Evolutionary conservation across 129 eudicot species (phyloP), one percentile per base, ranked within the genome.

Genomic region (Silybum marianum): DNA sequence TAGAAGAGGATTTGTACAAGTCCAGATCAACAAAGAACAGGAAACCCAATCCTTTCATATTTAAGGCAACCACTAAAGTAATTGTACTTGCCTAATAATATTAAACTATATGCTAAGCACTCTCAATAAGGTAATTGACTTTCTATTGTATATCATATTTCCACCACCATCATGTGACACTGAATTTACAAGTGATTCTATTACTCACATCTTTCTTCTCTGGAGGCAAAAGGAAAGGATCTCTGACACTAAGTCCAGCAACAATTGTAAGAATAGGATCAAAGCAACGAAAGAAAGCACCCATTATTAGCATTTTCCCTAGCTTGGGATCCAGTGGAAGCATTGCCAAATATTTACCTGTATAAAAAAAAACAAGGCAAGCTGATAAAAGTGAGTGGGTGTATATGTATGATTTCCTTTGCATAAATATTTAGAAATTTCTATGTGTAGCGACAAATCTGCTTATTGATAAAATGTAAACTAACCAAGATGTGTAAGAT

Each of bases 201-300:
- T 34, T 19, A 87, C 98, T 91, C 83, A 93, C 99, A 26, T 93
- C 98, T 82, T 93, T 96, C 81, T 91, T 93, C 34, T 96, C 99
- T 84, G 93, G 99, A 78, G 99, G 99, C 89, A 96, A 87, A 80
- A 96, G 95, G 84, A 96, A 96, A 84, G 99, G 99, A 86, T 96
- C 99, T 84, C 92, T 91, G 74, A 96, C 95, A 76, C 99, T 96
- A 42, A 96, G 99, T 82, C 97, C 99, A 71, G 99, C 97, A 78
- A 93, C 99, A 85, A 96, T 93, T 16, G 99, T 96, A 81, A 96
- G 82, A 80, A 96, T 85, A 69, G 99, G 99, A 86, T 96, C 99
- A 88, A 93, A 91, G 87, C 99, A 96, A 69, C 93, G 90, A 74
- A 93, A 96, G 77, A 96, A 88, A 71, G 97, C 95, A 73, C 99